These are phyloP conservation scores for Zychaea mexicana DNA, from an alignment of 371 early-diverging fungal species.

Conservation along the genomic window DNA sequence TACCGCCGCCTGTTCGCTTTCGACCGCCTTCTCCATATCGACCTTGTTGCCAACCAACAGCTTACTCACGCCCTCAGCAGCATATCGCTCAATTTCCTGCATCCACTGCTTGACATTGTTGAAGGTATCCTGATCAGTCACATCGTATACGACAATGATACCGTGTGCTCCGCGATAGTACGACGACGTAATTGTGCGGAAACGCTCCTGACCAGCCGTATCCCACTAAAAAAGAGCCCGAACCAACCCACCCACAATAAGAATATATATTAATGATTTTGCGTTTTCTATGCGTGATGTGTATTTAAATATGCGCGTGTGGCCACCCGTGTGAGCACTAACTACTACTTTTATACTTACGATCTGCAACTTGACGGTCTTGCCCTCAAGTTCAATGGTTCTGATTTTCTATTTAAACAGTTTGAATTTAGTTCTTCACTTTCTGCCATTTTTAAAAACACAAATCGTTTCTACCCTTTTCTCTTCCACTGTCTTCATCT, in stretches of 20 bases:
- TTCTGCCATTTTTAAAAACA: too few species aligned
- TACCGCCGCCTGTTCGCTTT: conserved; percentile 72
- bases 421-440: too few species aligned
- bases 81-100: conserved; percentile 82
- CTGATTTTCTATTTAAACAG: conserved; percentile 93
- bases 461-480: not conserved
- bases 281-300: too few species aligned
- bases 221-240: conserved; percentile 67
- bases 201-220: conserved; percentile 99
- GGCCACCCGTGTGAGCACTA: too few species aligned
- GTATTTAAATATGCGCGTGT: too few species aligned
- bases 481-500: not conserved
- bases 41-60: conserved; percentile 98
- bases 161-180: conserved; percentile 99
- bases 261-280: not conserved
- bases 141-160: conserved; percentile 98
- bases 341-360: conserved; percentile 44
- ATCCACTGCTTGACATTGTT: conserved; percentile 91
- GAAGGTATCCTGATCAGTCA: conserved; percentile 96
- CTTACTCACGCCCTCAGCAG: conserved; percentile 81
- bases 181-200: conserved; percentile 95
- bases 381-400: conserved; percentile 97
- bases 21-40: conserved; percentile 91
- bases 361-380: conserved; percentile 99
- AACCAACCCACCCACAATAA: not conserved